Base-by-base conservation (phyloP, 768 basidiomycete species). In the Macrolepiota fuliginosa region DNA sequence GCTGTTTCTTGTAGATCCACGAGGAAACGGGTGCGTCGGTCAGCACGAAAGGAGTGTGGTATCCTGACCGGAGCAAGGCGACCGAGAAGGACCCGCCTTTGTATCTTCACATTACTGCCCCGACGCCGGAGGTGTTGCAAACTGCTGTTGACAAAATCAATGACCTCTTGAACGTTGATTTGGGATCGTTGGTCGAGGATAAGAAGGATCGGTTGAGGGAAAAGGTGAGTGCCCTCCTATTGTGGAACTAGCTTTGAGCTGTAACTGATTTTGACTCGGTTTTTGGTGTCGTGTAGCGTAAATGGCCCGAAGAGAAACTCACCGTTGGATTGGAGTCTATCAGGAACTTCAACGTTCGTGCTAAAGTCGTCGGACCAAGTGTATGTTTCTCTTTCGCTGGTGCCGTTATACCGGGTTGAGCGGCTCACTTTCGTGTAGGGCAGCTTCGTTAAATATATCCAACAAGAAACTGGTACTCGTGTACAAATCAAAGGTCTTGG, bases 231-330 rank as follows among this genome's bases (percentile, higher is more conserved):
- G 19, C 1, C 15, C n/a, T 36, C 15, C 22, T 36, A 27, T 35
- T 10, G 12, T 27, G 36, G 13, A 22, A n/a, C n/a, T n/a, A n/a
- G n/a, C n/a, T 7, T 32, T 55, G 11, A 11, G 25, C 36, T n/a
- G 13, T 17, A 13, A 13, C 61, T 3, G 27, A 45, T n/a, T 42
- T 36, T 32, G 29, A 32, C 29, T 32, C 29, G 29, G 42, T 9
- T 45, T 17, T 19, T 45, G 42, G 42, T 19, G 17, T 45, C 19
- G 42, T 45, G 29, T 32, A 92, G 89, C 81, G 91, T 56, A 95
- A 94, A 83, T 96, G 94, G 94, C 92, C 93, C 1, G 94, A 96
- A 70, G 93, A 93, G 73, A 95, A 95, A 74, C 73, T 96, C 6
- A 85, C 85, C 0, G 90, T 96, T 49, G 88, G 86, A 5, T 70